A percentile compares a stretch with the other conserved stretches of the same genome.
Evolutionary conservation across 2,329 filamentous ascomycete genomes (phyloP).

Genomic region (Purpureocillium takamizusanense): DNA sequence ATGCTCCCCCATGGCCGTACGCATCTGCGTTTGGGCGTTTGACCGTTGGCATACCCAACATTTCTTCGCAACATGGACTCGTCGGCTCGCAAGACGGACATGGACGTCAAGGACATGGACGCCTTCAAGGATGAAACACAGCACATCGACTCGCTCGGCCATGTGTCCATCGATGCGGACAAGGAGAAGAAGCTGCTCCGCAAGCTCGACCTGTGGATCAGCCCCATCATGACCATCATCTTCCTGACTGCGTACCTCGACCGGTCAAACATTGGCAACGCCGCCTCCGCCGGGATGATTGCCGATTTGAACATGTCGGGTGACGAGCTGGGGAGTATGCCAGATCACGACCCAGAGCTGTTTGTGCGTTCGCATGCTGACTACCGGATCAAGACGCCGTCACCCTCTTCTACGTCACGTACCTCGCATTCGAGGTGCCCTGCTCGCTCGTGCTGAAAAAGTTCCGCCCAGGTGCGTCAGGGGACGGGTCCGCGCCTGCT

Average conservation of each 20-base stretch:
- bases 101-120: too few species aligned
- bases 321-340: constrained; percentile 14
- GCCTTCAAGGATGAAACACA: too few species aligned
- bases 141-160: too few species aligned
- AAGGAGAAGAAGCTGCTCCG: constrained; percentile 15
- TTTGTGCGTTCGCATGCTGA: neutral
- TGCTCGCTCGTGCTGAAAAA: constrained; percentile 19
- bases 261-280: constrained; percentile 13
- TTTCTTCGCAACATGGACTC: too few species aligned
- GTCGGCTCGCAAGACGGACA: too few species aligned
- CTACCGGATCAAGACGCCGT: constrained; percentile 9
- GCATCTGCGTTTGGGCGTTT: too few species aligned
- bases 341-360: neutral
- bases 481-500: neutral
- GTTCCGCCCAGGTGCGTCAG: constrained; percentile 14
- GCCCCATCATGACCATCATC: constrained; percentile 26
- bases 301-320: constrained; percentile 27
- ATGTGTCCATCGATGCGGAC: too few species aligned
- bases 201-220: constrained; percentile 20
- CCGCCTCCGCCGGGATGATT: constrained; percentile 17
- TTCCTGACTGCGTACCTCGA: constrained; percentile 20
- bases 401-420: constrained; percentile 19
- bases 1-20: too few species aligned
- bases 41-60: too few species aligned
- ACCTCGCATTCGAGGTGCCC: constrained; percentile 19